Percentiles rank a stretch among this genome's conserved stretches.
Conservation (phyloP, 2,329 filamentous ascomycete genomes). For the Cladophialophora carrionii region DNA sequence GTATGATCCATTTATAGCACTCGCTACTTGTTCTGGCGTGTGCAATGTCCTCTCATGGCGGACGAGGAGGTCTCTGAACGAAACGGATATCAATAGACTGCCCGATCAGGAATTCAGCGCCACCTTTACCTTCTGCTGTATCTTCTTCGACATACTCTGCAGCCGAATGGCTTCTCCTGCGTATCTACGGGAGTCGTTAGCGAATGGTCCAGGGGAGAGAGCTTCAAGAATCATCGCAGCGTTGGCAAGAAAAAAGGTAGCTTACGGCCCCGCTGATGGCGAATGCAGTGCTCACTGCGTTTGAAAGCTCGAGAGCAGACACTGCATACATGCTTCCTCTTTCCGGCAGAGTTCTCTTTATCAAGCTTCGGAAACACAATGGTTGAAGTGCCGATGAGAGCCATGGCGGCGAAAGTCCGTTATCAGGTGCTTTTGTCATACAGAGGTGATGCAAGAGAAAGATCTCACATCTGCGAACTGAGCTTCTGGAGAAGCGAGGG, state of each 20-base stretch:
- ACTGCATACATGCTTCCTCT: slow-evolving; percentile 38
- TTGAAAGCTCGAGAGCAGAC: slow-evolving; percentile 43
- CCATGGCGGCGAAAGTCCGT: slow-evolving; percentile 20
- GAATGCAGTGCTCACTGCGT: slow-evolving; percentile 44
- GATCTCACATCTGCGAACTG: slow-evolving; percentile 1
- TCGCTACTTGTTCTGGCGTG: slow-evolving; percentile 38
- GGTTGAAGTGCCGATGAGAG: slow-evolving; percentile 26
- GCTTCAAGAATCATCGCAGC: not conserved
- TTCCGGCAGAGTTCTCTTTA: slow-evolving; percentile 24
- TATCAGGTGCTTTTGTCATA: not conserved
- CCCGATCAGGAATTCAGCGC: not conserved
- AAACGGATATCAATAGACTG: slow-evolving; percentile 11
- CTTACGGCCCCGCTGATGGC: slow-evolving; percentile 44
- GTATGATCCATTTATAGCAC: slow-evolving; percentile 11
- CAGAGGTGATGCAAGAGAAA: slow-evolving; percentile 4
- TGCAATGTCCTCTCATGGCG: slow-evolving; percentile 45
- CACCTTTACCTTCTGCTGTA: slow-evolving; percentile 43
- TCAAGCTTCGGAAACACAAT: slow-evolving; percentile 32
- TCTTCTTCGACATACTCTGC: slow-evolving; percentile 42
- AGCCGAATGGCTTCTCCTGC: slow-evolving; percentile 43
- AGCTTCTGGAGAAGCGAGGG: slow-evolving; percentile 11
- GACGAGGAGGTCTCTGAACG: slow-evolving; percentile 43
- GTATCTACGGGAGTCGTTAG: slow-evolving; percentile 37
- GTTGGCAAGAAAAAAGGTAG: slow-evolving; percentile 5
- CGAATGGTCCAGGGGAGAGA: not conserved